Evolutionary conservation across 176 grass and related monocot species (phyloP), one percentile per base, ranked within the genome.

Genomic region (Microstegium vimineum): DNA sequence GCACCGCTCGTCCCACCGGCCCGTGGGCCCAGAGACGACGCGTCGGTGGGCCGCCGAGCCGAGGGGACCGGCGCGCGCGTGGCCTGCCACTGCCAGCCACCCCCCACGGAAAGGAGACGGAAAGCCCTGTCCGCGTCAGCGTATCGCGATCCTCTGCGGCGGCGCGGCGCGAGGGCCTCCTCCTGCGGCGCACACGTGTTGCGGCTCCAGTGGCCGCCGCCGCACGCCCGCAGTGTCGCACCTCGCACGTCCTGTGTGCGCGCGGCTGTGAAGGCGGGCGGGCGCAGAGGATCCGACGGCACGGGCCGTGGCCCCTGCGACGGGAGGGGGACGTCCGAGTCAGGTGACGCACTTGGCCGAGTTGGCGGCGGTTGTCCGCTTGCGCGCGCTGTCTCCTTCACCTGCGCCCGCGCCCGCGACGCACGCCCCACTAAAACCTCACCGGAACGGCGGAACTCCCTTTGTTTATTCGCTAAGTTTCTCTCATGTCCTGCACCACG

Each of bases 321-420:
- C 31, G 56, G 70, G 70, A 43, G n/a, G 54, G n/a, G 66, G 32
- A 66, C 5, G 60, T 74, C 36, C 4, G 57, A 74, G 81, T 79
- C 81, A 68, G 75, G 68, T 80, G 87, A 80, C 69, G 87, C 69
- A 80, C 61, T 88, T 80, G 61, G 46, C 59, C 36, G 47, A 89
- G 81, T 75, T 80, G 87, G 81, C 76, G 52, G 69, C 75, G 73
- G 45, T 17, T 69, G 76, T 74, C 86, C 22, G 30, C 59, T 78
- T 78, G 30, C 65, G 32, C 75, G 11, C 33, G 27, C 32, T 31
- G 56, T 59, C 70, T 16, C 27, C 10, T 3, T 2, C 13, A 0
- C n/a, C 10, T 2, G 4, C 45, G 5, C 25, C 16, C 4, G 32
- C 26, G 6, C 13, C 13, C 42, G 20, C 66, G 51, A 18, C 49